A percentile compares a stretch with the other conserved stretches of the same genome.
phyloP scores from a whole-genome alignment of 2,329 filamentous ascomycete species.

The Aureobasidium subglaciale region DNA sequence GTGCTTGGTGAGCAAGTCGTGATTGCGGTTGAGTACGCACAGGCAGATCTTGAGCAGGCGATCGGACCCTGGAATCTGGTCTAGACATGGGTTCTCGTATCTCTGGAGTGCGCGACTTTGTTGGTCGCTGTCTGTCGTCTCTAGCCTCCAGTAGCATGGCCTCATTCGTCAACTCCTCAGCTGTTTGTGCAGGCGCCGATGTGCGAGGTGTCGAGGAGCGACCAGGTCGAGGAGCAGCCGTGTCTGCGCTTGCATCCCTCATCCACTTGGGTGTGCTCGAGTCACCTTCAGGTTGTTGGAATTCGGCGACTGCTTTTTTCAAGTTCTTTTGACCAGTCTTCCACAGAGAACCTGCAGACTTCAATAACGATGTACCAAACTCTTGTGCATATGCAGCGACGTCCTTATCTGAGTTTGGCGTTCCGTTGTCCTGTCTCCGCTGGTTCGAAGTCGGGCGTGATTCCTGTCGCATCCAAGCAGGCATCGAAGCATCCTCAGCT shows the following conservation, averaged over 20 bases:
- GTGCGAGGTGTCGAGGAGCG: slow-evolving; percentile 9
- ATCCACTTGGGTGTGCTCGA: slow-evolving; percentile 90
- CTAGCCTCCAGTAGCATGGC: slow-evolving; percentile 68
- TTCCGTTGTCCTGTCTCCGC: slow-evolving; percentile 46
- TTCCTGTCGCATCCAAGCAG: slow-evolving; percentile 59
- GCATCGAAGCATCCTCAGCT: slow-evolving; percentile 32
- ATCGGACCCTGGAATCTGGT: slow-evolving; percentile 19
- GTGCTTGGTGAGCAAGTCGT: slow-evolving; percentile 31
- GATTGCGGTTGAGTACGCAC: slow-evolving; percentile 35
- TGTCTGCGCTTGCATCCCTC: slow-evolving; percentile 53
- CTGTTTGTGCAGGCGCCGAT: slow-evolving; percentile 21
- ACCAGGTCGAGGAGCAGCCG: not conserved
- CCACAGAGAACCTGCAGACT: slow-evolving; percentile 92
- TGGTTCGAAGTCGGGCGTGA: slow-evolving; percentile 42
- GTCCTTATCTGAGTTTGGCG: slow-evolving; percentile 59
- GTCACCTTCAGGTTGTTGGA: slow-evolving; percentile 65
- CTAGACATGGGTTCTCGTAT: not conserved
- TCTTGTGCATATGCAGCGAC: slow-evolving; percentile 74
- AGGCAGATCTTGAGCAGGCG: slow-evolving; percentile 28
- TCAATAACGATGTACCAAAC: slow-evolving; percentile 76
- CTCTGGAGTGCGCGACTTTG: slow-evolving; percentile 25
- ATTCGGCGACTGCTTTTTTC: slow-evolving; percentile 84
- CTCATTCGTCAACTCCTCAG: slow-evolving; percentile 40
- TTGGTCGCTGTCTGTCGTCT: slow-evolving; percentile 49
- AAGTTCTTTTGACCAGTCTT: slow-evolving; percentile 90